Evolutionary conservation across 306 rosid genomes (phyloP), one percentile per base, ranked within the genome.

Genomic region (Lotus japonicus): DNA sequence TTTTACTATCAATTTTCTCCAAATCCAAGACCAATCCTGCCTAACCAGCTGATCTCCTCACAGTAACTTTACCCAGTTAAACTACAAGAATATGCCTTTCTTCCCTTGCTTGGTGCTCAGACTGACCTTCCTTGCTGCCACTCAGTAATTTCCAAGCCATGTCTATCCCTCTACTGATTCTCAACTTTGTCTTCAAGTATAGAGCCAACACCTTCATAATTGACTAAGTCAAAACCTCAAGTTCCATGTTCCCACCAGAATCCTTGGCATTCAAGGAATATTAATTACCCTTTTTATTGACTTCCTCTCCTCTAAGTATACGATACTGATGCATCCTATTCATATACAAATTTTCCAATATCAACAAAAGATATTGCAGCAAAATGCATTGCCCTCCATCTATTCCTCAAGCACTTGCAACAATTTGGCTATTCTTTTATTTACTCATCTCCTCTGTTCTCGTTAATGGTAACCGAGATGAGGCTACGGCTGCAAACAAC

Each of bases 301-400:
- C 19, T 46, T 10, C 17, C 21, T 16, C 57, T 41, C 55, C 69
- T 58, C 64, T 36, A 42, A 57, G 0, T 7, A 41, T 56, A 35
- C 31, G 16, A 28, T 38, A n/a, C 33, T 19, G 17, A 49, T 28
- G 19, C 54, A 70, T 14, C 54, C 9, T 18, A 9, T 50, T 35
- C 49, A 19, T 19, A 39, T 8, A 13, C 46, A 3, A 38, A 64
- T 1, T 2, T 41, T 46, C 18, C 50, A 45, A 21, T 6, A 14
- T 64, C 23, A 56, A 23, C 59, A 58, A 31, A 51, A 50, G 16
- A 71, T 46, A 54, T 38, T 28, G 63, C 33, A 60, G 43, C 78
- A 64, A 60, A 64, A 73, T 77, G 82, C 68, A 60, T 71, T 59
- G 39, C 53, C 68, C 42, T 71, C 52, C 65, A 26, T 11, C 54